These are phyloP conservation scores for Capniomyces stellatus DNA, from an alignment of 371 early-diverging fungal species.

Conservation along the genomic window DNA sequence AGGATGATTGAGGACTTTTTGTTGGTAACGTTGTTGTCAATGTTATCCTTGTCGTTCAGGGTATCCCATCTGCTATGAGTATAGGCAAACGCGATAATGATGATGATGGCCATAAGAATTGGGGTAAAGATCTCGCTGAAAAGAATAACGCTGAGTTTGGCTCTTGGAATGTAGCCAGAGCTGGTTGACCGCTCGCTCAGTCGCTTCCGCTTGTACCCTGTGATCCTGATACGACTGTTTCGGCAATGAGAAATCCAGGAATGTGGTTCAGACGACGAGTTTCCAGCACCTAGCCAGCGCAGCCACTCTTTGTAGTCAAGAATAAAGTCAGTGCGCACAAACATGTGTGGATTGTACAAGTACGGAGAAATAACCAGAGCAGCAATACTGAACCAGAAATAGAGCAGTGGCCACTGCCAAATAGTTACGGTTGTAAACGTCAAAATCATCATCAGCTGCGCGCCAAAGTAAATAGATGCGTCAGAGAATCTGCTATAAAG, in stretches of 20 bases:
- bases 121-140: slow-evolving; percentile 56
- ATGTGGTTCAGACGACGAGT: slow-evolving; percentile 45
- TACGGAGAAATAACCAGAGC: slow-evolving; percentile 59
- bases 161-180: slow-evolving; percentile 43
- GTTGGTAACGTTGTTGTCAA: slow-evolving; percentile 6
- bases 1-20: slow-evolving; percentile 28
- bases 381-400: slow-evolving; percentile 71
- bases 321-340: slow-evolving; percentile 50
- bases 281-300: slow-evolving; percentile 65
- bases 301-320: slow-evolving; percentile 62
- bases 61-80: slow-evolving; percentile 25
- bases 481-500: slow-evolving; percentile 63
- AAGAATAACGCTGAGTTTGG: slow-evolving; percentile 44
- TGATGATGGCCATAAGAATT: slow-evolving; percentile 38
- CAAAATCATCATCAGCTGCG: slow-evolving; percentile 48
- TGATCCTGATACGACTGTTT: slow-evolving; percentile 46
- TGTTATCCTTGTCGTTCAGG: slow-evolving; percentile 5
- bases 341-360: slow-evolving; percentile 71
- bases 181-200: slow-evolving; percentile 34
- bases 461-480: slow-evolving; percentile 60
- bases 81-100: slow-evolving; percentile 43
- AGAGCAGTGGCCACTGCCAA: slow-evolving; percentile 54
- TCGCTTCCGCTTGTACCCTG: slow-evolving; percentile 57
- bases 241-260: slow-evolving; percentile 71
- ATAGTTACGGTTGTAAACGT: slow-evolving; percentile 50